phyloP scores from a whole-genome alignment of 495 filamentous ascomycete genomes.

The Neurospora pannonica region DNA sequence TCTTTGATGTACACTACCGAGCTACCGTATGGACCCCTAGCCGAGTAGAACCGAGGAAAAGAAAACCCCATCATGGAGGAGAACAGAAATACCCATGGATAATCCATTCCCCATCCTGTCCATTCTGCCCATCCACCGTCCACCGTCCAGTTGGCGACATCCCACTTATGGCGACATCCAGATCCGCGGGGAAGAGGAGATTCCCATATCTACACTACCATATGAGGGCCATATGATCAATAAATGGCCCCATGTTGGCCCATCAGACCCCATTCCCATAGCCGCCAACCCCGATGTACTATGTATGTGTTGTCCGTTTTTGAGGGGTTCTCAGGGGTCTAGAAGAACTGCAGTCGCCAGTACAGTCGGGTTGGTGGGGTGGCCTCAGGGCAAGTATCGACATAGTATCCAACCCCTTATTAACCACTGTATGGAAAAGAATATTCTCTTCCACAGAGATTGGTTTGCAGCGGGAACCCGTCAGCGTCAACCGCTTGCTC shows the following conservation, averaged over 20 bases:
- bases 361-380: background rate
- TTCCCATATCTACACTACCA: background rate
- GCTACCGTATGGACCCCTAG: background rate
- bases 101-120: background rate
- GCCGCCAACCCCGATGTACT: background rate
- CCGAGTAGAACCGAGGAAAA: background rate
- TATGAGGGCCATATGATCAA: background rate
- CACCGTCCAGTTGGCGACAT: background rate
- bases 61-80: background rate
- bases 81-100: background rate
- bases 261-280: background rate
- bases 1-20: background rate
- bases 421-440: background rate
- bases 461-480: background rate
- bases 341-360: background rate
- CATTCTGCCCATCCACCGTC: background rate
- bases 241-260: background rate
- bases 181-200: background rate
- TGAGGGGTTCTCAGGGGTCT: background rate
- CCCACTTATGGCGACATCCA: background rate
- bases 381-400: background rate
- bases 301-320: background rate
- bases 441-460: background rate
- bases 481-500: background rate
- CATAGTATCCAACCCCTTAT: background rate